phyloP scores from a whole-genome alignment of 352 stramenopile species.

The Blastocystis hominis region DNA sequence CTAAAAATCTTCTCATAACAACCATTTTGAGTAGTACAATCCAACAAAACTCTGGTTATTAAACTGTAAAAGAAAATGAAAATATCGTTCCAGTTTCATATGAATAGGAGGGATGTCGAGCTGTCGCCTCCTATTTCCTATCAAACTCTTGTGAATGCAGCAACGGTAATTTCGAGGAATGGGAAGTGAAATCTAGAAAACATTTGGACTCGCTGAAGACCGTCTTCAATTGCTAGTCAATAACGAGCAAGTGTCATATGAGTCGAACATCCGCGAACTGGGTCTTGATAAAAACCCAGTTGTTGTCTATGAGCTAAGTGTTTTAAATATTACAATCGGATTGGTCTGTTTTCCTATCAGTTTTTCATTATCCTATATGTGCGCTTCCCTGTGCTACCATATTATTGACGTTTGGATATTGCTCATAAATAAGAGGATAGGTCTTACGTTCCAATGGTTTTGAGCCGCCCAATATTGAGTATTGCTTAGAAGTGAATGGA shows the following conservation, averaged over 20 bases:
- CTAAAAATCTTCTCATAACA: background rate
- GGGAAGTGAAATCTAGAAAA: background rate
- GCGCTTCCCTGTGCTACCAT: background rate
- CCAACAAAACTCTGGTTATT: too few species aligned
- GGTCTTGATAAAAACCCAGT: background rate
- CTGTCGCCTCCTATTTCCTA: conserved; percentile 26
- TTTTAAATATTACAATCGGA: background rate
- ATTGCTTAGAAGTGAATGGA: conserved; percentile 28
- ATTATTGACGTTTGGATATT: background rate
- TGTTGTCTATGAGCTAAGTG: background rate
- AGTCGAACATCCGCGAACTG: background rate
- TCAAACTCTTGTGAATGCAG: background rate
- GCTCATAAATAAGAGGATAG: background rate
- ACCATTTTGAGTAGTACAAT: too few species aligned
- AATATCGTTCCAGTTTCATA: conserved; percentile 30
- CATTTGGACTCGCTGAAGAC: background rate
- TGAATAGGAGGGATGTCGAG: background rate
- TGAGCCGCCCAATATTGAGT: conserved; percentile 3
- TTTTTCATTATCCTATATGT: conserved; percentile 17
- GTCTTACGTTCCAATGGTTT: background rate
- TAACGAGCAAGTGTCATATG: conserved; percentile 1
- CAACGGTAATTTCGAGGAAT: background rate
- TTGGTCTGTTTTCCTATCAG: background rate
- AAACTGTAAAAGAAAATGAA: background rate
- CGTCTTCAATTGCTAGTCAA: conserved; percentile 7